Conservation (phyloP, 371 early-diverging fungal species). For the Zychaea mexicana region DNA sequence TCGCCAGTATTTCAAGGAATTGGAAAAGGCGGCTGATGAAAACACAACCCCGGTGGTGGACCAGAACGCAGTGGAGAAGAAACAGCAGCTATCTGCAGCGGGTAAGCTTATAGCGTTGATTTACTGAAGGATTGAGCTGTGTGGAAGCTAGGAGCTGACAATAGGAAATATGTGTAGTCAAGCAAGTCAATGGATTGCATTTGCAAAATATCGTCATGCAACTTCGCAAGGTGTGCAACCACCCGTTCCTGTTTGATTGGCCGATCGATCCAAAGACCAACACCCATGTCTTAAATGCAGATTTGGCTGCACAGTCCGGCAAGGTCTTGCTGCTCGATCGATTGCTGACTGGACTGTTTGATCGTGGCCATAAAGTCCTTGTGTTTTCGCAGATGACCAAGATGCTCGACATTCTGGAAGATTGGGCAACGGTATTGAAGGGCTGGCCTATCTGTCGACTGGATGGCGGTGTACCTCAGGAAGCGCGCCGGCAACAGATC, state of each 20-base stretch:
- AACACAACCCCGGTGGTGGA: constrained; percentile 14
- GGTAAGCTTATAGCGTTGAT: constrained; percentile 11
- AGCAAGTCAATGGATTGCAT: constrained; percentile 57
- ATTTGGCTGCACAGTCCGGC: constrained; percentile 73
- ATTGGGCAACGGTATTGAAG: constrained; percentile 79
- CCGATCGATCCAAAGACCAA: constrained; percentile 61
- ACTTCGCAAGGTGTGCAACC: constrained; percentile 94
- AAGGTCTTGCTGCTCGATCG: constrained; percentile 89
- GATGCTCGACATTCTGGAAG: constrained; percentile 92
- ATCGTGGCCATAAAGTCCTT: constrained; percentile 84
- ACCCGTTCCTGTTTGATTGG: constrained; percentile 91
- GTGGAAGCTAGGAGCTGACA: not conserved
- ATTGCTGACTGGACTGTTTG: constrained; percentile 77
- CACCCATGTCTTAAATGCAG: constrained; percentile 48
- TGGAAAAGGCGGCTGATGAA: constrained; percentile 46
- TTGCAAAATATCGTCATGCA: constrained; percentile 91
- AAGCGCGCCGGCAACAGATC: constrained; percentile 81
- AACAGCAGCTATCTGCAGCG: constrained; percentile 19
- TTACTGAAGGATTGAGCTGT: not conserved
- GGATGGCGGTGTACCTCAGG: constrained; percentile 88
- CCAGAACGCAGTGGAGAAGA: constrained; percentile 8
- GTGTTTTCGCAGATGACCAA: constrained; percentile 95
- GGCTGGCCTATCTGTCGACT: constrained; percentile 89
- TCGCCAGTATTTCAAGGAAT: constrained; percentile 38
- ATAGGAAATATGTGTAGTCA: constrained; percentile 21